A percentile compares a stretch with the other conserved stretches of the same genome.
These are phyloP conservation scores for Erodium maritimum DNA, from an alignment of 345 rosid genomes.

Conservation along the genomic window DNA sequence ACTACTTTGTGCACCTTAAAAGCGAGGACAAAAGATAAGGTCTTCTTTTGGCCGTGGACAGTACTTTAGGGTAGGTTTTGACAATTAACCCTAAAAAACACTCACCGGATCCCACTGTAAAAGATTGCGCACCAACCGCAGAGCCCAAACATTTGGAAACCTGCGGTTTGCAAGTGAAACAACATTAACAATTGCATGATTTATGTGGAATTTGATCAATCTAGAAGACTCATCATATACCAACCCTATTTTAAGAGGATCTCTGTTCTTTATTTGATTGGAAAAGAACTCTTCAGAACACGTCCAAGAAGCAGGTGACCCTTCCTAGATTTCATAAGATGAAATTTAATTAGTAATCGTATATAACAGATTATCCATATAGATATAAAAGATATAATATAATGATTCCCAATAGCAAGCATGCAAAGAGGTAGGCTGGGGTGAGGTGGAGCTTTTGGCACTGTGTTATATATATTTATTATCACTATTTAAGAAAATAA, in stretches of 20 bases:
- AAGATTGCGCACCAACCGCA: slow-evolving; percentile 74
- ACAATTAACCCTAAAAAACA: slow-evolving; percentile 10
- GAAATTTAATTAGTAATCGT: slow-evolving; percentile 2
- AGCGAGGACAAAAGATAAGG: too few species aligned
- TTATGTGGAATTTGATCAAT: background rate
- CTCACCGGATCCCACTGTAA: slow-evolving; percentile 85
- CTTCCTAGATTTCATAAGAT: slow-evolving; percentile 33
- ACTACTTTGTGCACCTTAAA: too few species aligned
- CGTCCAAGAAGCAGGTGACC: slow-evolving; percentile 87
- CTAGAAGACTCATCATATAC: slow-evolving; percentile 11
- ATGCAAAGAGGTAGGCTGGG: too few species aligned
- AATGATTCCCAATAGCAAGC: background rate
- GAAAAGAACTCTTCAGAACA: slow-evolving; percentile 86
- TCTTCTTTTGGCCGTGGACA: too few species aligned
- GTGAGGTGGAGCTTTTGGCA: too few species aligned
- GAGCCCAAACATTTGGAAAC: slow-evolving; percentile 72
- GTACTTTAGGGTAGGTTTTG: too few species aligned
- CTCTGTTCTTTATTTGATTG: slow-evolving; percentile 71
- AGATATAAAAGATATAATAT: too few species aligned
- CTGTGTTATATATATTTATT: too few species aligned
- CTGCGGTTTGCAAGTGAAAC: slow-evolving; percentile 21
- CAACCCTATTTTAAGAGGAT: slow-evolving; percentile 78
- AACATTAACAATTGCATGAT: background rate
- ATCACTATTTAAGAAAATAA: too few species aligned
- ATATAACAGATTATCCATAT: background rate